Percentiles rank a stretch among this genome's conserved stretches.
These are phyloP conservation scores for Phytophthora sp. DNA, from an alignment of 352 stramenopile species.

Conservation along the genomic window DNA sequence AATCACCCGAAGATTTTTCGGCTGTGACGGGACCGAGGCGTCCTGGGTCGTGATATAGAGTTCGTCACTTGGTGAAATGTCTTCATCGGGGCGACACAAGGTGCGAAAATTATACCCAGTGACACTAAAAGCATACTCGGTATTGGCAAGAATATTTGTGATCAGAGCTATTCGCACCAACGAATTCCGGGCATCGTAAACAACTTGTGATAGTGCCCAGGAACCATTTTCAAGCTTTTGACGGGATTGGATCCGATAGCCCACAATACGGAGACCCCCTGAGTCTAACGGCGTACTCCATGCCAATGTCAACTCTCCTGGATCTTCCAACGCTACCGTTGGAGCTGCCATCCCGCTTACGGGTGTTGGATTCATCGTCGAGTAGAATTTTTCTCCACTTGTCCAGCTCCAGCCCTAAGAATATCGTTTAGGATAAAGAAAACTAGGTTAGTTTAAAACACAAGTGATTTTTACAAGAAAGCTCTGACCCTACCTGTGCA, in stretches of 20 bases:
- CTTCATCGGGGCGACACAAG: constrained; percentile 40
- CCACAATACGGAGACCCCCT: constrained; percentile 50
- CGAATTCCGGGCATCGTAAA: constrained; percentile 49
- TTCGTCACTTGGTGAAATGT: constrained; percentile 33
- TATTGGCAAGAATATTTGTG: constrained; percentile 42
- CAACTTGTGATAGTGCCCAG: constrained; percentile 40
- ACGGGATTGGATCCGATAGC: constrained; percentile 46
- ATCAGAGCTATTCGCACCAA: constrained; percentile 30
- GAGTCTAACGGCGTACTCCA: constrained; percentile 51
- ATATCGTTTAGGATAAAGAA: too few relatives aligned
- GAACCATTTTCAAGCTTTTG: constrained; percentile 31
- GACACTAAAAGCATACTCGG: constrained; percentile 55
- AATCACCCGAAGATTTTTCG: constrained; percentile 40
- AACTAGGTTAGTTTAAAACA: constrained; percentile 3
- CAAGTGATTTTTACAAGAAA: too few relatives aligned
- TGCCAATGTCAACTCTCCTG: constrained; percentile 49
- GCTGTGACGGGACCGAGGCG: constrained; percentile 45
- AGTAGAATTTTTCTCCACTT: constrained; percentile 32
- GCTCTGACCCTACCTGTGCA: constrained; percentile 24
- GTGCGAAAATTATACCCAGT: constrained; percentile 54
- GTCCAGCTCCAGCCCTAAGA: constrained; percentile 45
- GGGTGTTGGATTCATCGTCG: constrained; percentile 40
- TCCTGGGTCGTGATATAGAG: constrained; percentile 48
- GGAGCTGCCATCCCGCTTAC: constrained; percentile 37
- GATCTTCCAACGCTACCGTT: constrained; percentile 42